phyloP scores from a whole-genome alignment of 495 filamentous ascomycete species.

The Aspergillus sclerotioniger region DNA sequence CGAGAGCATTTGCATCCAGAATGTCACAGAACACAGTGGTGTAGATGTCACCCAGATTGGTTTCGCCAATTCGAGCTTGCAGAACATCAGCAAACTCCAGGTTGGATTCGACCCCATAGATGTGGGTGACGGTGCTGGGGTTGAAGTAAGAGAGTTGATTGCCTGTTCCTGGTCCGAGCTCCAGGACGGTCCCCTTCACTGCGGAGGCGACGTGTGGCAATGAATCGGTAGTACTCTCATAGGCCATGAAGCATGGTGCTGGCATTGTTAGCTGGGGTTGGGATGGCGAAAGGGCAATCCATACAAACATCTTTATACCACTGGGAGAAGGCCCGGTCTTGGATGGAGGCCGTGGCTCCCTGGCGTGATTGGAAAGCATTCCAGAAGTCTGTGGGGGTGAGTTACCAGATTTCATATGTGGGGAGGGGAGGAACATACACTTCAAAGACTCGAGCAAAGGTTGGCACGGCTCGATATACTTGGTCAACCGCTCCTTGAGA shows the following conservation, averaged over 20 bases:
- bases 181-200: conserved; percentile 42
- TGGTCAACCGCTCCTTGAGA: not conserved
- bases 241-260: conserved; percentile 29
- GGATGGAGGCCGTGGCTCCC: not conserved
- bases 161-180: conserved; percentile 49
- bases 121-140: conserved; percentile 24
- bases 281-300: not conserved
- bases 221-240: conserved; percentile 35
- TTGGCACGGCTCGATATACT: not conserved
- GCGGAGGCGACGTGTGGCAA: conserved; percentile 40
- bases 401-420: not conserved
- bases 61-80: conserved; percentile 22
- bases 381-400: not conserved
- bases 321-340: not conserved
- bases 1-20: conserved; percentile 38
- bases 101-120: conserved; percentile 50
- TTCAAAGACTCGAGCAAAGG: not conserved
- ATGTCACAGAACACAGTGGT: conserved; percentile 34
- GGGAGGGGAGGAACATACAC: not conserved
- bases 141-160: conserved; percentile 45
- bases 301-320: not conserved
- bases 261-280: not conserved
- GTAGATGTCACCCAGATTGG: conserved; percentile 35
- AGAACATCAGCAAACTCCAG: conserved; percentile 23
- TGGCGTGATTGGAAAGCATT: not conserved